Conservation (phyloP, 1,284 basidiomycete species). For the Waitea zeae region DNA sequence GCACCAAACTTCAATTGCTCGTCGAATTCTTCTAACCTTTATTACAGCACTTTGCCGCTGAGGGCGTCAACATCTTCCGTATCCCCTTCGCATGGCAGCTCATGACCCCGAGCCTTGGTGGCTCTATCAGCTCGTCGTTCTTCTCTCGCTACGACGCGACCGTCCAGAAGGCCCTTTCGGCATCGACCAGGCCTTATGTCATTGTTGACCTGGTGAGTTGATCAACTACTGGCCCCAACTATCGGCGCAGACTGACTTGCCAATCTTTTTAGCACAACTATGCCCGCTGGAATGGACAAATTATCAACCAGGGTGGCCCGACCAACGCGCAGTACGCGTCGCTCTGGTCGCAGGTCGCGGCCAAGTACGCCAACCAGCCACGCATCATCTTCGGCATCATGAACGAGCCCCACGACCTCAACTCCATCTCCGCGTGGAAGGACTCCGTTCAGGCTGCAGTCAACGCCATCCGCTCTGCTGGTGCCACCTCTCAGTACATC, state of each 20-base stretch:
- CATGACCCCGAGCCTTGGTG: constrained; percentile 29
- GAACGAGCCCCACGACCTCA: constrained; percentile 30
- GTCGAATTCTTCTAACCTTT: too few relatives aligned
- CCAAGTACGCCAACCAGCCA: constrained; percentile 27
- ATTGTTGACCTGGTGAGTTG: constrained; percentile 28
- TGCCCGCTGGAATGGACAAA: constrained; percentile 28
- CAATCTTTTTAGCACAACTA: constrained; percentile 18
- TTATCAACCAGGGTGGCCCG: constrained; percentile 36
- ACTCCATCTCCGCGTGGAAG: constrained; percentile 28
- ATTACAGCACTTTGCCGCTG: constrained; percentile 19
- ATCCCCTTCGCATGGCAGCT: constrained; percentile 32
- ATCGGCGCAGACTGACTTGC: constrained; percentile 5
- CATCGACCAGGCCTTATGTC: constrained; percentile 24
- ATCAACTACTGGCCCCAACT: not conserved
- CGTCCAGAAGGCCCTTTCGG: constrained; percentile 26
- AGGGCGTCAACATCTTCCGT: constrained; percentile 29
- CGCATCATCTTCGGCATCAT: constrained; percentile 19
- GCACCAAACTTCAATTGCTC: too few relatives aligned
- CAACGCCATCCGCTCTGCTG: constrained; percentile 29
- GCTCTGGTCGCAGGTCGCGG: constrained; percentile 34
- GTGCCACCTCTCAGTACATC: constrained; percentile 23
- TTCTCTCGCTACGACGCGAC: constrained; percentile 26
- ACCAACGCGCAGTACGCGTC: constrained; percentile 30
- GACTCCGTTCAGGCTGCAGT: constrained; percentile 27
- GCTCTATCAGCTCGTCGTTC: constrained; percentile 24